Evolutionary conservation across 306 rosid genomes (phyloP).

Genomic region (Malus sieversii): DNA sequence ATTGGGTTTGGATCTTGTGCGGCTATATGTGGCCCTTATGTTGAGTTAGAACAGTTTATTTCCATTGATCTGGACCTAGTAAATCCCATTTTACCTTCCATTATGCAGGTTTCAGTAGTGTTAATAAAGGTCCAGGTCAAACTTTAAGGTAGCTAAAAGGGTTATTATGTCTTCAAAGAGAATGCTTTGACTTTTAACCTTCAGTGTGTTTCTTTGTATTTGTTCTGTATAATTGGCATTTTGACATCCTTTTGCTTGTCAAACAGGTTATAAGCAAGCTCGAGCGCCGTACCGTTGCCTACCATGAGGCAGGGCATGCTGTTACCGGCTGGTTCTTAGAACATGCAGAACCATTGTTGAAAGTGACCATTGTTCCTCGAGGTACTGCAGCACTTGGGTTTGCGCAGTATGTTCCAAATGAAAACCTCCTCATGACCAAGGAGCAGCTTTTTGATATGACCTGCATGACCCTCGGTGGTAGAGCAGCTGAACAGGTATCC

Average conservation of each 20-base stretch:
- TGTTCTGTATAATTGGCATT: not conserved
- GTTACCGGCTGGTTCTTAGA: slow-evolving; percentile 95
- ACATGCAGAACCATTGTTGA: slow-evolving; percentile 74
- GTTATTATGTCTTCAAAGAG: not conserved
- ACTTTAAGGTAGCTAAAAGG: not conserved
- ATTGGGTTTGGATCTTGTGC: not conserved
- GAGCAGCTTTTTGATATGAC: slow-evolving; percentile 94
- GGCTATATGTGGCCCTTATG: not conserved
- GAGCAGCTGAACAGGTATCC: slow-evolving; percentile 90
- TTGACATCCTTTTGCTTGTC: slow-evolving; percentile 6
- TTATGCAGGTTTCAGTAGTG: not conserved
- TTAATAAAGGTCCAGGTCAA: not conserved
- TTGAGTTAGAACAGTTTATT: not conserved
- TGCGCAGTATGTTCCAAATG: slow-evolving; percentile 90
- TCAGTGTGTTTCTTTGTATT: not conserved
- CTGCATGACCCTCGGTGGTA: slow-evolving; percentile 96
- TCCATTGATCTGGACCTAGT: not conserved
- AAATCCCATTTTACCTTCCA: not conserved
- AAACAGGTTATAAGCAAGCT: slow-evolving; percentile 83
- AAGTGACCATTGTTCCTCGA: slow-evolving; percentile 93
- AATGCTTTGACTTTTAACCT: not conserved
- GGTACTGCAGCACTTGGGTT: slow-evolving; percentile 97
- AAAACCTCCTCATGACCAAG: slow-evolving; percentile 90
- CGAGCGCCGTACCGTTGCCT: slow-evolving; percentile 93
- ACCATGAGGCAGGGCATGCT: slow-evolving; percentile 97